These are phyloP conservation scores for Euptelea pleiosperma DNA, from an alignment of 164 flowering plant species.

Conservation along the genomic window DNA sequence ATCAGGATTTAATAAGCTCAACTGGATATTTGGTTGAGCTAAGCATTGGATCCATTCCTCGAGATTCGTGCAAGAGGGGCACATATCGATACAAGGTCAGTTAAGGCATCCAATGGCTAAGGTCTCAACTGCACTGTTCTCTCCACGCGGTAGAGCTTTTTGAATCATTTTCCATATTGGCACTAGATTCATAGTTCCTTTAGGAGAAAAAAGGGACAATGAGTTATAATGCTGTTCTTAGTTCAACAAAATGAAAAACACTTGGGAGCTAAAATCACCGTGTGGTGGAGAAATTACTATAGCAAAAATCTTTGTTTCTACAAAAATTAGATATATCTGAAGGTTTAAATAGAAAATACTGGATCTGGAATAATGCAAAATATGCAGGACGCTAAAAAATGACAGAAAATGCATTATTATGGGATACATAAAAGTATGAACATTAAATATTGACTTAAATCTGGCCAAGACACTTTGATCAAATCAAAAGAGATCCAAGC, in stretches of 20 bases:
- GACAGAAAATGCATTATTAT: not conserved
- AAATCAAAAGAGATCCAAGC: not conserved
- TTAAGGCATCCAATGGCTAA: not conserved
- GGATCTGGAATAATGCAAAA: too few relatives aligned
- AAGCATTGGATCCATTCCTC: too few relatives aligned
- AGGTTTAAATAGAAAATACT: too few relatives aligned
- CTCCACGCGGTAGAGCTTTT: not conserved
- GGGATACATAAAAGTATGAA: too few relatives aligned
- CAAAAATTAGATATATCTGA: not conserved
- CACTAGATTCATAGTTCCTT: too few relatives aligned
- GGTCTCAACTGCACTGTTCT: not conserved
- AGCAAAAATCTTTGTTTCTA: not conserved
- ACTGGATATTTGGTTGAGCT: too few relatives aligned
- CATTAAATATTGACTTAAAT: too few relatives aligned
- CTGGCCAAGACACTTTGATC: not conserved
- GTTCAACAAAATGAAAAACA: not conserved
- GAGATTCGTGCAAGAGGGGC: too few relatives aligned
- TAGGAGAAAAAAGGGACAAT: too few relatives aligned
- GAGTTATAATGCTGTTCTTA: not conserved
- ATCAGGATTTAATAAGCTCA: too few relatives aligned
- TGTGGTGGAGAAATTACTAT: not conserved
- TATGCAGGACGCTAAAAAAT: not conserved
- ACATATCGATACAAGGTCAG: not conserved
- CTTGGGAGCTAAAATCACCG: not conserved
- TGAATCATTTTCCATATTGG: constrained; percentile 1